Evolutionary conservation across 2,329 filamentous ascomycete genomes (phyloP).

Genomic region (Mollisiaceae sp.): DNA sequence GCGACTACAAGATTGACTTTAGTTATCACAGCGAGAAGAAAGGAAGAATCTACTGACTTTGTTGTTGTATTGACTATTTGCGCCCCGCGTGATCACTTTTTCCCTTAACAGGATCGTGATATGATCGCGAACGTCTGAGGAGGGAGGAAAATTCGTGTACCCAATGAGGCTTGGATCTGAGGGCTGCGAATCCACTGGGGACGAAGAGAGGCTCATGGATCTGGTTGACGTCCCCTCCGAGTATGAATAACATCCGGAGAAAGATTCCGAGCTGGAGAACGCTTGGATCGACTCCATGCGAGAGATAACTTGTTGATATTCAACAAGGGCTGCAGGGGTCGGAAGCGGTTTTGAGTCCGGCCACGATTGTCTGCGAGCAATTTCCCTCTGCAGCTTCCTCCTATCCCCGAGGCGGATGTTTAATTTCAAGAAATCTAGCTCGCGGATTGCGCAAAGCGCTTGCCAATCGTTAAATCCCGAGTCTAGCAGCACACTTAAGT

Average conservation of each 20-base stretch:
- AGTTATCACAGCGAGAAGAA: neutral
- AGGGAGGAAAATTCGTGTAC: too few relatives aligned
- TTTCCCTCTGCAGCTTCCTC: slow-evolving; percentile 6
- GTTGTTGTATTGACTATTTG: neutral
- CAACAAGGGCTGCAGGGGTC: neutral
- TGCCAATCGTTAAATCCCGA: slow-evolving; percentile 6
- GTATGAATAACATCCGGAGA: neutral
- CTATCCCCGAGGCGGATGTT: slow-evolving; percentile 1
- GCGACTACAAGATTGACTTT: neutral
- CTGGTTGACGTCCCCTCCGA: neutral
- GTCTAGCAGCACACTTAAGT: neutral
- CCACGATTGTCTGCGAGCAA: slow-evolving; percentile 4
- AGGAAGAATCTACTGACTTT: neutral
- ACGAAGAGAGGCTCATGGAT: too few relatives aligned
- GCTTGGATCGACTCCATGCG: neutral
- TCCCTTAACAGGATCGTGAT: too few relatives aligned
- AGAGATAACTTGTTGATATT: neutral
- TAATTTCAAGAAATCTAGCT: slow-evolving; percentile 5
- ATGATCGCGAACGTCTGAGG: too few relatives aligned
- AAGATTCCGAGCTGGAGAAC: neutral
- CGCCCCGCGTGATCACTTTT: too few relatives aligned
- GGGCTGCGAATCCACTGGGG: too few relatives aligned
- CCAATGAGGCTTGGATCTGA: too few relatives aligned
- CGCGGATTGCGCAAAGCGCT: neutral
- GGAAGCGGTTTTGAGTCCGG: slow-evolving; percentile 9